Conservation (phyloP, 495 filamentous ascomycete species). For the Aspergillus sclerotiicarbonarius region DNA sequence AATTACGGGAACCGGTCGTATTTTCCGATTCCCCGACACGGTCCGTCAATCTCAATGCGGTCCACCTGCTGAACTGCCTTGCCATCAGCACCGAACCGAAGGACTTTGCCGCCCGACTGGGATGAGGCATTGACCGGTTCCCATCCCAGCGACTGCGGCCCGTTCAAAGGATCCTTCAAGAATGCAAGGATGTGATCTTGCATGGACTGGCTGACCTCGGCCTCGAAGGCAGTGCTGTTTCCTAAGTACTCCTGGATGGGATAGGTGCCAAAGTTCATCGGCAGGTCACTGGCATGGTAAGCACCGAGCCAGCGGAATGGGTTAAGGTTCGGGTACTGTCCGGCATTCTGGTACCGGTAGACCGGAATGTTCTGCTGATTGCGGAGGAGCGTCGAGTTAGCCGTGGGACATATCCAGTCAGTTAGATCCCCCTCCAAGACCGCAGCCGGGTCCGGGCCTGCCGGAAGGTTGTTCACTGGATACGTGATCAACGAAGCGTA, state of each 20-base stretch:
- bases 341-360: slow-evolving; percentile 2
- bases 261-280: slow-evolving; percentile 3
- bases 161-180: not conserved
- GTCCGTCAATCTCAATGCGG: not conserved
- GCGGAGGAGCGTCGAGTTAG: not conserved
- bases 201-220: not conserved
- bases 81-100: not conserved
- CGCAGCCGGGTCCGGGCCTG: not conserved
- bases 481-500: not conserved
- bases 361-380: not conserved
- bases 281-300: slow-evolving; percentile 1
- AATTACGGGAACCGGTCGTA: not conserved
- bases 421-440: not conserved
- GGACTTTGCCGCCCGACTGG: not conserved
- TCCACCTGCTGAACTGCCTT: not conserved
- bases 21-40: not conserved
- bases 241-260: not conserved
- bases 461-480: not conserved
- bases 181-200: not conserved
- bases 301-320: slow-evolving; percentile 1
- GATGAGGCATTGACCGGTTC: not conserved
- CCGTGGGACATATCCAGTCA: not conserved
- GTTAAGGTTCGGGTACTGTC: slow-evolving; percentile 1
- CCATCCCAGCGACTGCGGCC: not conserved
- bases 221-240: not conserved